These are phyloP conservation scores for Zygosaccharomyces pseudobailii DNA, from an alignment of 1,139 yeast genomes.

Conservation along the genomic window DNA sequence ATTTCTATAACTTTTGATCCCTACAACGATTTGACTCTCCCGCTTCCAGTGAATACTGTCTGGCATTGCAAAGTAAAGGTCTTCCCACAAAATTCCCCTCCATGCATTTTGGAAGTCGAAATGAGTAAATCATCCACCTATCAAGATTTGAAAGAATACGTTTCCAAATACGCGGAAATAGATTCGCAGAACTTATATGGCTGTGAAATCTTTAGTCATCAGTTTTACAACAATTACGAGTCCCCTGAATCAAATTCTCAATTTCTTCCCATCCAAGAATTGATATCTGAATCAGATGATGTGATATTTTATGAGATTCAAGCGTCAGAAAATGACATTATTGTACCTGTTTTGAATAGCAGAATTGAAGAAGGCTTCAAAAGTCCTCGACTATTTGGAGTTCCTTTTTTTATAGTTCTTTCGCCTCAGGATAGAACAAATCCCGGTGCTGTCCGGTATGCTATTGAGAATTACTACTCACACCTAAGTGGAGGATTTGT, in stretches of 20 bases:
- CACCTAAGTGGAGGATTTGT: conserved; percentile 38
- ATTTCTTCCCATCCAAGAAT: conserved; percentile 64
- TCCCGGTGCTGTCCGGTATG: conserved; percentile 52
- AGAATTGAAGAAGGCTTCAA: conserved; percentile 41
- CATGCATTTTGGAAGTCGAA: conserved; percentile 61
- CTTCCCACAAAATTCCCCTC: conserved; percentile 52
- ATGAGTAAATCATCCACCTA: conserved; percentile 62
- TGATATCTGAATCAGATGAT: conserved; percentile 59
- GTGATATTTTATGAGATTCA: conserved; percentile 67
- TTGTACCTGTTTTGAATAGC: conserved; percentile 67
- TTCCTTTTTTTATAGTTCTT: conserved; percentile 69
- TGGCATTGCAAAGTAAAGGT: conserved; percentile 69
- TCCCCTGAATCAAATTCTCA: conserved; percentile 51
- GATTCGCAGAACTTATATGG: conserved; percentile 47
- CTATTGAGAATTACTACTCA: conserved; percentile 45
- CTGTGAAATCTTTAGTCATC: conserved; percentile 66
- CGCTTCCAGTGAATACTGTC: conserved; percentile 70
- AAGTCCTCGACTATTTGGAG: conserved; percentile 49
- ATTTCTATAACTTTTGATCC: conserved; percentile 93
- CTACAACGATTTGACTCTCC: conserved; percentile 83
- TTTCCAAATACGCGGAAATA: conserved; percentile 49
- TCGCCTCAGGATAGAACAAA: conserved; percentile 45
- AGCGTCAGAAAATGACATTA: conserved; percentile 39
- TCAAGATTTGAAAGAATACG: conserved; percentile 56
- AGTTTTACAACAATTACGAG: conserved; percentile 68